phyloP scores from a whole-genome alignment of 2,329 filamentous ascomycete genomes.

The Tolypocladium album region DNA sequence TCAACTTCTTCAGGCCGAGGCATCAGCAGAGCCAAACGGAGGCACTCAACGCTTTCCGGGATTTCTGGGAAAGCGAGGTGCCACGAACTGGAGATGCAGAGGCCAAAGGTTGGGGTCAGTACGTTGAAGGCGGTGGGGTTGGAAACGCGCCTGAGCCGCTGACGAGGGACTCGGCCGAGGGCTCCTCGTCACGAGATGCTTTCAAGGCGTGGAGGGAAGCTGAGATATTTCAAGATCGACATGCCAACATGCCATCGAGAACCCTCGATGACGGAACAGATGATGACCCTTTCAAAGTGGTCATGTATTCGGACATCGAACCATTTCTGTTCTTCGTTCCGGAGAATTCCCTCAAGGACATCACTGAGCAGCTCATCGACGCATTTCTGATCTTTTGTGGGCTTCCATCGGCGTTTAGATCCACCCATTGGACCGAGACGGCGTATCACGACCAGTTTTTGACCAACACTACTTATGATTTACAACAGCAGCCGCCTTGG shows the following conservation, averaged over 20 bases:
- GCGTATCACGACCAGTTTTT: conserved; percentile 21
- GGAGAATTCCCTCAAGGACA: conserved; percentile 13
- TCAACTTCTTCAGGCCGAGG: conserved; percentile 45
- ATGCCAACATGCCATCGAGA: conserved; percentile 54
- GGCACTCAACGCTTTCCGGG: conserved; percentile 40
- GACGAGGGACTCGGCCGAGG: conserved; percentile 4
- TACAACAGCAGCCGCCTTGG: conserved; percentile 1
- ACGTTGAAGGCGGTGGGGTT: conserved; percentile 22
- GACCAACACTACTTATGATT: not conserved
- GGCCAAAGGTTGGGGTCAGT: conserved; percentile 61
- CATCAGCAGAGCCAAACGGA: conserved; percentile 12
- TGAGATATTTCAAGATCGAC: conserved; percentile 40
- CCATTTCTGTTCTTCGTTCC: conserved; percentile 48
- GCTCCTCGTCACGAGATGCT: conserved; percentile 24
- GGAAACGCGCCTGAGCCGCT: conserved; percentile 29
- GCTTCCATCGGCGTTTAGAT: conserved; percentile 39
- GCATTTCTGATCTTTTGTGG: conserved; percentile 60
- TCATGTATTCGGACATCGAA: conserved; percentile 69
- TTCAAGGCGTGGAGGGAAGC: conserved; percentile 40
- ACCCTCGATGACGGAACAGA: conserved; percentile 64
- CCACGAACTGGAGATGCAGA: conserved; percentile 64
- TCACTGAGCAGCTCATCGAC: conserved; percentile 46
- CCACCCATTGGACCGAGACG: conserved; percentile 15
- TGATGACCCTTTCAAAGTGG: conserved; percentile 73
- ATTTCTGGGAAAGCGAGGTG: conserved; percentile 83